Evolutionary conservation across 2,329 filamentous ascomycete genomes (phyloP).

Genomic region (Trichoderma endophyticum): DNA sequence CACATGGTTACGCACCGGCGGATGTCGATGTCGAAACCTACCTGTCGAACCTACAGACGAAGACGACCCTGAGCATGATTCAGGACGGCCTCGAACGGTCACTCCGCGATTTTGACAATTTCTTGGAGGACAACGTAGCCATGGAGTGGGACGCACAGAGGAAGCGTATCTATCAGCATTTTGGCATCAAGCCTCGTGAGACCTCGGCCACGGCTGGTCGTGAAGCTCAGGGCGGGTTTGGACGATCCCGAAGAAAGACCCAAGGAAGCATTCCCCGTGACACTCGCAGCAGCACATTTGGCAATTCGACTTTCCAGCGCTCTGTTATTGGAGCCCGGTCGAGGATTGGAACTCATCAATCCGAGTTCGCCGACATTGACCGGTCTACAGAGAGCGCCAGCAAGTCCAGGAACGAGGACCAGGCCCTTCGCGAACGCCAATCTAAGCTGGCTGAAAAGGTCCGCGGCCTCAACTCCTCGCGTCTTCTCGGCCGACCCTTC

Average conservation of each 20-base stretch:
- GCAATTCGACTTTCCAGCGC: conserved; percentile 66
- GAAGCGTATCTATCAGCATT: conserved; percentile 91
- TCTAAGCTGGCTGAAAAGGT: conserved; percentile 75
- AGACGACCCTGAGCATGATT: conserved; percentile 88
- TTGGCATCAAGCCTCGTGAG: conserved; percentile 71
- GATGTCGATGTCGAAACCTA: conserved; percentile 75
- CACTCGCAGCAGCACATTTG: conserved; percentile 51
- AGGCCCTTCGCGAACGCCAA: conserved; percentile 80
- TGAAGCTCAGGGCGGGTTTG: conserved; percentile 56
- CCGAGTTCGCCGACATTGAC: conserved; percentile 67
- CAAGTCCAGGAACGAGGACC: conserved; percentile 59
- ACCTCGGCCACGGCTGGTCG: conserved; percentile 40
- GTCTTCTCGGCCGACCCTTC: conserved; percentile 64
- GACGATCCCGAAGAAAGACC: conserved; percentile 50
- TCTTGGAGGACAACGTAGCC: conserved; percentile 89
- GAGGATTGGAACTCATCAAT: conserved; percentile 60
- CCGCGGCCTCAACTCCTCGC: conserved; percentile 70
- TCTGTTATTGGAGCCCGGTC: conserved; percentile 84
- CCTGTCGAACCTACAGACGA: conserved; percentile 79
- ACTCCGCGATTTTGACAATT: conserved; percentile 86
- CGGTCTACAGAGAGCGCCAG: conserved; percentile 51
- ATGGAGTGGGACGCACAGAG: conserved; percentile 96
- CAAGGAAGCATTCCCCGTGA: conserved; percentile 46
- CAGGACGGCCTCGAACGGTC: conserved; percentile 86
- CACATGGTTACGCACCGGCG: conserved; percentile 40